Evolutionary conservation across 345 rosid species (phyloP).

Genomic region (Eucalyptus tenuipes): DNA sequence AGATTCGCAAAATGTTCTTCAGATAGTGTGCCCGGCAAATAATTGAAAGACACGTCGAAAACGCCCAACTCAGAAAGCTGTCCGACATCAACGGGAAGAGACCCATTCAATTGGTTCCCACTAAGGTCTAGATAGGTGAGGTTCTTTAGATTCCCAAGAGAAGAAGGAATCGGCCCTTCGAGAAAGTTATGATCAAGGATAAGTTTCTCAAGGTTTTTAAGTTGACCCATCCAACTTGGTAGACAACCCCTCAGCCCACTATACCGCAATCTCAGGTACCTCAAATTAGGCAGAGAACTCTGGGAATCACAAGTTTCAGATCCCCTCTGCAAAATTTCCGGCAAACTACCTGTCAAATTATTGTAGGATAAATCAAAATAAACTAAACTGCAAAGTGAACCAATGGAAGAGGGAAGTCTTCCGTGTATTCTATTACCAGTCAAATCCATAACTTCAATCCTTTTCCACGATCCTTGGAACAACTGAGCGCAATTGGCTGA

Average conservation of each 20-base stretch:
- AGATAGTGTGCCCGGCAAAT: constrained; percentile 7
- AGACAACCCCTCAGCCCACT: constrained; percentile 15
- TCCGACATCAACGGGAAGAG: constrained; percentile 25
- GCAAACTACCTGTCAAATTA: constrained; percentile 23
- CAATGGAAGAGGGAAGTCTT: constrained; percentile 23
- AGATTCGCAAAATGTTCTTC: constrained; percentile 20
- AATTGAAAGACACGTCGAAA: constrained; percentile 23
- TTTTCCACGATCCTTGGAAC: constrained; percentile 23
- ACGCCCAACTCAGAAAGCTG: constrained; percentile 1
- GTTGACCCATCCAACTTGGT: constrained; percentile 27
- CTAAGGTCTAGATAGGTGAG: constrained; percentile 4
- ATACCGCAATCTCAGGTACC: constrained; percentile 5
- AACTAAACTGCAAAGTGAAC: constrained; percentile 21
- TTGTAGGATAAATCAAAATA: constrained; percentile 11
- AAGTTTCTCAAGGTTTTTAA: constrained; percentile 11
- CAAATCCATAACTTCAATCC: constrained; percentile 11
- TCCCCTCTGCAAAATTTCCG: constrained; percentile 5
- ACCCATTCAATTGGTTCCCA: constrained; percentile 20
- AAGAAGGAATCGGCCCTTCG: constrained; percentile 20
- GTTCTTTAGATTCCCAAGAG: constrained; percentile 14
- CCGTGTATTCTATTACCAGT: constrained; percentile 17
- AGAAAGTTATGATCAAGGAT: constrained; percentile 9
- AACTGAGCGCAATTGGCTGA: constrained; percentile 26
- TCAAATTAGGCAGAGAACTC: constrained; percentile 11
- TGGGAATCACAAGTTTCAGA: constrained; percentile 1